A percentile compares a stretch with the other conserved stretches of the same genome.
Conservation (phyloP, 2,329 filamentous ascomycete genomes). For the Thyridium curvatum region DNA sequence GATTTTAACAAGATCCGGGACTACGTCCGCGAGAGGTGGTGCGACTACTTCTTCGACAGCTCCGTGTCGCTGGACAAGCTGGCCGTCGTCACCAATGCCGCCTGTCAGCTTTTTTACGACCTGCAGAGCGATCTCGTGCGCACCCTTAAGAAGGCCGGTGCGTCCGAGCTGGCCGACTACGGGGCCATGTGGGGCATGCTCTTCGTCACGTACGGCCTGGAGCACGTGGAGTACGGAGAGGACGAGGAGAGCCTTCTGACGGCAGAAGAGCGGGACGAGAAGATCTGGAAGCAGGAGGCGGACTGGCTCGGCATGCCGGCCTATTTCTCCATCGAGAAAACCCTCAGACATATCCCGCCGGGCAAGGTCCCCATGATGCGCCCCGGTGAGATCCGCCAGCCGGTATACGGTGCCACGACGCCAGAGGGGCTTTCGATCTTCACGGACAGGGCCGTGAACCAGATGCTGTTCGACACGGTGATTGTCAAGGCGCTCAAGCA, state of each 20-base stretch:
- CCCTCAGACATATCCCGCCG: constrained; percentile 11
- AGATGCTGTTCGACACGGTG: constrained; percentile 15
- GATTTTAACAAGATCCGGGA: constrained; percentile 23
- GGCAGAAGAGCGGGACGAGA: constrained; percentile 12
- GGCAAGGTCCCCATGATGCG: constrained; percentile 17
- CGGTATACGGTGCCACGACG: constrained; percentile 13
- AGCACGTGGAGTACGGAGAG: constrained; percentile 19
- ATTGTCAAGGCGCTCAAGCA: constrained; percentile 18
- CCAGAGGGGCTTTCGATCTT: constrained; percentile 11
- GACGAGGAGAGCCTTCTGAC: constrained; percentile 7
- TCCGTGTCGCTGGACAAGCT: constrained; percentile 15
- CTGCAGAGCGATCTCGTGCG: constrained; percentile 17
- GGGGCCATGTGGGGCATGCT: constrained; percentile 17
- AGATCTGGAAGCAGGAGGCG: constrained; percentile 17
- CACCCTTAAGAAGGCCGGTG: constrained; percentile 6
- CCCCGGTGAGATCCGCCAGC: constrained; percentile 1
- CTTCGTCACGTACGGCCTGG: constrained; percentile 16
- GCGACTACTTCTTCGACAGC: constrained; percentile 20
- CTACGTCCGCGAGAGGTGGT: constrained; percentile 21
- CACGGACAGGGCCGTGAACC: constrained; percentile 10
- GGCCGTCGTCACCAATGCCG: constrained; percentile 22
- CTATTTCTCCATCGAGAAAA: constrained; percentile 10
- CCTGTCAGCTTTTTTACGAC: constrained; percentile 22
- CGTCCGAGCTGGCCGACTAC: constrained; percentile 11
- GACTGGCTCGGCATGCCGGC: constrained; percentile 18